Conservation (phyloP, 306 rosid genomes). For the Arachis stenosperma region DNA sequence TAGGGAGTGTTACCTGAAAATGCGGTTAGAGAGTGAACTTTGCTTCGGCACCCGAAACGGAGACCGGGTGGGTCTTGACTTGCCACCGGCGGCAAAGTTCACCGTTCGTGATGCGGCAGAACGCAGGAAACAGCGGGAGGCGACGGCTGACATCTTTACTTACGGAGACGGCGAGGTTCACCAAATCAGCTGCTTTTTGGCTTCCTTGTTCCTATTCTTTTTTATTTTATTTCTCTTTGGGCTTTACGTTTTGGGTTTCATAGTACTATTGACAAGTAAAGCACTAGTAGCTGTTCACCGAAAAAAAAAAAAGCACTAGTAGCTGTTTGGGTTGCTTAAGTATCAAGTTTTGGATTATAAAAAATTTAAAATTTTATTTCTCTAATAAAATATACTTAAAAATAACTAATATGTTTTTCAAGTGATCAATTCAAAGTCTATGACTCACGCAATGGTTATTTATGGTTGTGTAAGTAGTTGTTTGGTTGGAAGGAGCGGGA, state of each 20-base stretch:
- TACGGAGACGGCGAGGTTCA: neutral
- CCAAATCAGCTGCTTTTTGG: neutral
- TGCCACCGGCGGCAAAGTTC: slow-evolving; percentile 41
- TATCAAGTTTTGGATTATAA: too few species aligned
- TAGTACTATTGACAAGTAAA: neutral
- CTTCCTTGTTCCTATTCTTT: neutral
- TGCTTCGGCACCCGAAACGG: slow-evolving; percentile 51
- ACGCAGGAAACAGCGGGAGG: slow-evolving; percentile 61
- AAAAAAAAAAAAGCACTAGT: too few species aligned
- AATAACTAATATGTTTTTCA: neutral
- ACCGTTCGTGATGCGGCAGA: slow-evolving; percentile 45
- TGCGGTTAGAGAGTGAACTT: slow-evolving; percentile 49
- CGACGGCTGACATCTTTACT: slow-evolving; percentile 51
- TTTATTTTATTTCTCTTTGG: neutral
- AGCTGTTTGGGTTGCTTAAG: too few species aligned
- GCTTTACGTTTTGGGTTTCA: neutral
- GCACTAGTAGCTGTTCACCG: too few species aligned
- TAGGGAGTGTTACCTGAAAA: slow-evolving; percentile 51
- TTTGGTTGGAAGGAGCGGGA: too few species aligned
- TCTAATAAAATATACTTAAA: neutral
- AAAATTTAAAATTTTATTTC: neutral
- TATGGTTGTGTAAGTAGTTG: too few species aligned
- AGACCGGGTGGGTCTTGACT: slow-evolving; percentile 37
- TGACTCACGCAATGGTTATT: too few species aligned
- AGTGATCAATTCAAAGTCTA: too few species aligned